Base-by-base conservation (phyloP, 371 early-diverging fungal genomes). In the Actinomortierella wolfii region DNA sequence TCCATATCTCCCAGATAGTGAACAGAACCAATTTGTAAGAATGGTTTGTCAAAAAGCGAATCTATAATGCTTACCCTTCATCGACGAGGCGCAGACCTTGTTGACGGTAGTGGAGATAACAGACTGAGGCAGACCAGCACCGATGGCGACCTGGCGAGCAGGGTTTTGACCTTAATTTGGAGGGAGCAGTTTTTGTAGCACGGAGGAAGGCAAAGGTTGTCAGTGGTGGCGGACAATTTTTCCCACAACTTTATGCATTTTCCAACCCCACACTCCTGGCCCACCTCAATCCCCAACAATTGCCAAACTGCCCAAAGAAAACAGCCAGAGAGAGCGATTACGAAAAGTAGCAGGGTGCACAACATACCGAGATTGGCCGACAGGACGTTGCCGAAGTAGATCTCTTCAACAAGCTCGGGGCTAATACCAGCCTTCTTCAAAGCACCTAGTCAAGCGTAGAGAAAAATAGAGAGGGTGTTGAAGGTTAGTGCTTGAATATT, bases 51-150 rank as follows among this genome's bases (percentile, higher is more conserved):
- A n/a, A n/a, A n/a, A n/a, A n/a, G n/a, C n/a, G n/a, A n/a, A n/a
- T n/a, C n/a, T n/a, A n/a, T n/a, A n/a, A n/a, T 39, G 58, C 59
- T 64, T 80, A 84, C 84, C 87, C 82, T 99, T 98, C 92, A 97
- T 89, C 40, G 95, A 97, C 28, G 93, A 93, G 34, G 97, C 98
- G 79, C 99, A 99, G 44, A 97, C 97, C 84, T 98, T 98, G 88
- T 97, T 98, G 63, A 98, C 87, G 28, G 95, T 96, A 29, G 97
- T 97, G 61, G 91, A 87, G 55, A 92, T 80, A 13, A 91, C 88
- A 14, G 82, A 78, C 56, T 88, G 81, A 39, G 88, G 83, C 13
- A 86, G 79, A 25, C 97, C 98, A 41, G 98, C 95, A 45, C 89
- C 89, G 43, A 98, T 77, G 25, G 96, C 94, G 47, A 91, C 98